Base-by-base conservation (phyloP, 2,329 filamentous ascomycete species). In the Teratosphaeria pseudoeucalypti region DNA sequence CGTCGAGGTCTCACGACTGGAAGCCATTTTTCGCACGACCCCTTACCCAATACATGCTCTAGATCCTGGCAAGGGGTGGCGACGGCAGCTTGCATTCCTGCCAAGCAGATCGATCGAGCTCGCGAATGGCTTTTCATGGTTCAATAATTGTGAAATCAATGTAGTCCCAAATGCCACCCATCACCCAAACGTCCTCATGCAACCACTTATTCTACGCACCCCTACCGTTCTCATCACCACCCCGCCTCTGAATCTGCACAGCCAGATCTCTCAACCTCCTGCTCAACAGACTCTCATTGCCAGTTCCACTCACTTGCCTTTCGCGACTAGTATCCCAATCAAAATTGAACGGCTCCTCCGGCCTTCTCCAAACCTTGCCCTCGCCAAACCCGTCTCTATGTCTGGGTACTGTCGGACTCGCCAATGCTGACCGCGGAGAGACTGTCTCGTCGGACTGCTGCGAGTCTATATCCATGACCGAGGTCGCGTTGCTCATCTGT, bases 191-290 rank as follows among this genome's bases (percentile, higher is more conserved):
- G 37, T 43, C 12, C 16, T 14, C 12, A 14, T 43, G 37, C 37
- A 14, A 43, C 16, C 12, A 14, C 11, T 16, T 49, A 23, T 49
- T n/a, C 16, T 19, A 23, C 19, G 43, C 9, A 6, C 43, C 43
- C 43, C 23, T n/a, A 10, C 16, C 43, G 11, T 23, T 49, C 43
- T 39, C 19, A 39, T 27, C n/a, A 32, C 12, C n/a, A 4, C 16
- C 23, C n/a, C 26, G 12, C 47, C 32, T 32, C 49, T 58, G n/a
- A 34, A n/a, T 32, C 54, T 61, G 61, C 16, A 66, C 37, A 16
- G 62, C 86, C 6, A 89, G 74, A 2, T 83, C 82, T 62, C 83
- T 81, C 56, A 92, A 74, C 59, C 84, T 81, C 69, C 84, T 84
- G 6, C 88, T 88, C 19, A 92, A 75, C 16, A 92, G 78, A 62